Evolutionary conservation across 352 stramenopile species (phyloP), one percentile per base, ranked within the genome.

Genomic region (Phytophthora meadii): DNA sequence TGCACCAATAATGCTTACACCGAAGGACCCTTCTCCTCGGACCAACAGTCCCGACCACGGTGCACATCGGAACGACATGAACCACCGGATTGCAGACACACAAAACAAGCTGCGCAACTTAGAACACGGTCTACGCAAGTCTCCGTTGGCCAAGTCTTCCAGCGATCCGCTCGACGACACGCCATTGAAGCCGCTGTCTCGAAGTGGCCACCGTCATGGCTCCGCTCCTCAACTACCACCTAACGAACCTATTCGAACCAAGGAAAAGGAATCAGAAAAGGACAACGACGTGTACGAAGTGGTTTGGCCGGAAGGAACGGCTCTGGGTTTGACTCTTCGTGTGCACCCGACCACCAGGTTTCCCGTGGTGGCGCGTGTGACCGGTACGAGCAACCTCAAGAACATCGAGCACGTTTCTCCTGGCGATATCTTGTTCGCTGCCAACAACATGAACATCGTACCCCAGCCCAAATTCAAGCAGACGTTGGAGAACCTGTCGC

Each of bases 381-480:
- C 84, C 0, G 84, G 84, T 30, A 89, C 80, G 15, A 90, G 81
- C 70, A 89, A 92, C 54, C 64, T 90, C 44, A 87, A 82, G 56
- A 92, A 92, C 54, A 90, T 89, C 30, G 83, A 90, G 68, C 81
- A 88, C 55, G 82, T 92, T 22, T 75, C 81, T 3, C 77, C 83
- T 11, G 84, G 84, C 12, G 84, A 92, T 44, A 78, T 92, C 28
- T 57, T 92, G 7, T 90, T 88, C 50, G 81, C 82, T 1, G 84
- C 84, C 12, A 92, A 92, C 65, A 81, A 85, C 30, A 83, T 89
- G 73, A 80, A 76, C 54, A 88, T 92, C 66, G 65, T 89, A 5
- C 84, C 84, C 8, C 84, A 92, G 60, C 56, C 81, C 4, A 92
- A 92, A 63, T 90, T 92, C 58, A 92, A 92, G 58, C 82, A 92